phyloP scores from a whole-genome alignment of 2,329 filamentous ascomycete species.

The Epicoccum nigrum region DNA sequence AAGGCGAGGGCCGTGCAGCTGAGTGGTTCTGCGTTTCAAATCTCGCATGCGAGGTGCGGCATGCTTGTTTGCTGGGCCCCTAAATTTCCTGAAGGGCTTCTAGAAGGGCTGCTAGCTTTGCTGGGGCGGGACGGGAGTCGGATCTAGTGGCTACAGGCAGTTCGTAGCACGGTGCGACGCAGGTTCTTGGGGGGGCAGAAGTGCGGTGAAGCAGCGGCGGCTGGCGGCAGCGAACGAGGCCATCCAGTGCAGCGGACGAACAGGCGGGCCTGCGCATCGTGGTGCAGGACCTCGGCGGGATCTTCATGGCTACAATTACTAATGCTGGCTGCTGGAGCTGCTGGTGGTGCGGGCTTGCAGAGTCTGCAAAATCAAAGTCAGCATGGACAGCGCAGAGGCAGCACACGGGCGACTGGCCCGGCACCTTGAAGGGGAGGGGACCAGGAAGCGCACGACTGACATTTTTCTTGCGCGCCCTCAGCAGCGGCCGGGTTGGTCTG shows the following conservation, averaged over 20 bases:
- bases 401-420: neutral
- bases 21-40: constrained; percentile 34
- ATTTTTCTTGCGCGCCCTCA: constrained; percentile 1
- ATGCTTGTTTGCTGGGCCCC: constrained; percentile 27
- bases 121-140: constrained; percentile 31
- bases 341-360: neutral
- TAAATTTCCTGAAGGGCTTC: constrained; percentile 45
- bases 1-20: constrained; percentile 19
- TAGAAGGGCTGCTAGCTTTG: constrained; percentile 46
- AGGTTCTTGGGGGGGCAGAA: constrained; percentile 7
- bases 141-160: constrained; percentile 26
- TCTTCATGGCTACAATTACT: neutral
- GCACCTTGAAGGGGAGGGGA: neutral
- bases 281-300: neutral
- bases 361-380: too few relatives aligned
- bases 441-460: neutral
- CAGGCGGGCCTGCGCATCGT: constrained; percentile 13
- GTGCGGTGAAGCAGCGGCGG: constrained; percentile 4
- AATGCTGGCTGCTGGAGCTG: neutral
- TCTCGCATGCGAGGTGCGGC: constrained; percentile 19
- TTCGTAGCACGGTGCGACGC: constrained; percentile 31
- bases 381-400: too few relatives aligned
- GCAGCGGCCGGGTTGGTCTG: constrained; percentile 24
- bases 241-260: constrained; percentile 19
- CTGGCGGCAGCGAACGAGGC: constrained; percentile 9